Conservation (phyloP, 1,139 yeast species). For the Hemisphaericaspora xylofermentans region DNA sequence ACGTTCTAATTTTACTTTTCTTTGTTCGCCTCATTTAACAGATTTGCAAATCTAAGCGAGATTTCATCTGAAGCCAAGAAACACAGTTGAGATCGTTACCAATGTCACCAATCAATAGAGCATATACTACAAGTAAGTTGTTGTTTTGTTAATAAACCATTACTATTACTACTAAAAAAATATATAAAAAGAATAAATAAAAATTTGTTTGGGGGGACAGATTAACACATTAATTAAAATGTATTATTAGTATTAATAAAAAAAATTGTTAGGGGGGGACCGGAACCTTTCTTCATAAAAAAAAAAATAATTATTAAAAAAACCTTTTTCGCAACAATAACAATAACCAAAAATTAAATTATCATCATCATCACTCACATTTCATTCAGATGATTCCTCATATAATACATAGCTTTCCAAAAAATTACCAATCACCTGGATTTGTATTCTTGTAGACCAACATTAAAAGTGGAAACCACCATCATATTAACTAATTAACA, state of each 20-base stretch:
- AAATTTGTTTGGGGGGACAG: slow-evolving; percentile 7
- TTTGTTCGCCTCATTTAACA: not conserved
- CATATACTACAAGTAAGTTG: too few species aligned
- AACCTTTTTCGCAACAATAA: not conserved
- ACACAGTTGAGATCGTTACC: too few species aligned
- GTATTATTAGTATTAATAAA: slow-evolving; percentile 3
- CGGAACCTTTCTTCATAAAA: slow-evolving; percentile 4
- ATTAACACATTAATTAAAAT: slow-evolving; percentile 11
- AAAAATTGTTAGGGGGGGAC: slow-evolving; percentile 5
- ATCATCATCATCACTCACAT: too few species aligned
- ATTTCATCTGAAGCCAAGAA: not conserved
- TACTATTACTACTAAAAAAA: slow-evolving; percentile 9
- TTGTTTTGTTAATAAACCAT: slow-evolving; percentile 7
- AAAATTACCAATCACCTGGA: not conserved
- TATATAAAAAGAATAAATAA: slow-evolving; percentile 7
- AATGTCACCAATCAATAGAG: too few species aligned
- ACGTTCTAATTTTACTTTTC: not conserved
- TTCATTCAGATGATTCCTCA: too few species aligned
- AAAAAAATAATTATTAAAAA: not conserved
- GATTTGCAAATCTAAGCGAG: not conserved
- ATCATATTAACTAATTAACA: not conserved
- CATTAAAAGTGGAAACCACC: not conserved
- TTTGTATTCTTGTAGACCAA: not conserved
- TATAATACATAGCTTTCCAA: too few species aligned
- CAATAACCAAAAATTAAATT: not conserved